phyloP scores from a whole-genome alignment of 192 early-diverging fungal genomes.

The Helicostylum pulchrum region DNA sequence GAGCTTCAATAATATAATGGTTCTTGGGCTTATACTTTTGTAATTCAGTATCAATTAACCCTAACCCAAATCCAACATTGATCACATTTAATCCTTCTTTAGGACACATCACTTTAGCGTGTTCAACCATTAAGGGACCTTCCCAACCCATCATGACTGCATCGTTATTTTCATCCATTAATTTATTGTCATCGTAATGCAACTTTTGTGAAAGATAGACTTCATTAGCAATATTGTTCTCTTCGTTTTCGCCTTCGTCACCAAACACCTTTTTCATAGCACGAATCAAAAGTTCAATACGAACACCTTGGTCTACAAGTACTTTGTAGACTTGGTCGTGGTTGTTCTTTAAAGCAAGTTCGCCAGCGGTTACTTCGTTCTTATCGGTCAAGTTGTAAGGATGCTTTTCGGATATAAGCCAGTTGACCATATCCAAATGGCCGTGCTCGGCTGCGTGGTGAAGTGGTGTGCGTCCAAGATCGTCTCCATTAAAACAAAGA shows the following conservation, averaged over 20 bases:
- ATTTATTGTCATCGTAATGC: slow-evolving; percentile 73
- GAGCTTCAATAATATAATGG: slow-evolving; percentile 96
- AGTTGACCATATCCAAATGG: slow-evolving; percentile 57
- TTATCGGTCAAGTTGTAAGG: slow-evolving; percentile 85
- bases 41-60: slow-evolving; percentile 81
- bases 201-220: slow-evolving; percentile 78
- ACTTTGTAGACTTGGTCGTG: slow-evolving; percentile 69
- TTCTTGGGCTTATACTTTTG: slow-evolving; percentile 65
- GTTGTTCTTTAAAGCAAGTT: slow-evolving; percentile 71
- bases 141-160: slow-evolving; percentile 99
- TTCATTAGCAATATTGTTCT: slow-evolving; percentile 58
- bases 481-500: slow-evolving; percentile 49
- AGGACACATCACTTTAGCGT: slow-evolving; percentile 74
- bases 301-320: slow-evolving; percentile 81
- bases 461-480: slow-evolving; percentile 58
- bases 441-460: slow-evolving; percentile 72
- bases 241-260: slow-evolving; percentile 39
- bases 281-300: slow-evolving; percentile 79
- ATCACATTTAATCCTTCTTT: slow-evolving; percentile 57
- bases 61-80: slow-evolving; percentile 89
- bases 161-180: slow-evolving; percentile 85
- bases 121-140: slow-evolving; percentile 83
- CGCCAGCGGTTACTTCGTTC: slow-evolving; percentile 74
- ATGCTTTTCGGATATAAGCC: slow-evolving; percentile 60
- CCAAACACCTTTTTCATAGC: slow-evolving; percentile 37